Evolutionary conservation across 1,139 yeast species (phyloP).

Genomic region (Protomyces arabidopsidicola): DNA sequence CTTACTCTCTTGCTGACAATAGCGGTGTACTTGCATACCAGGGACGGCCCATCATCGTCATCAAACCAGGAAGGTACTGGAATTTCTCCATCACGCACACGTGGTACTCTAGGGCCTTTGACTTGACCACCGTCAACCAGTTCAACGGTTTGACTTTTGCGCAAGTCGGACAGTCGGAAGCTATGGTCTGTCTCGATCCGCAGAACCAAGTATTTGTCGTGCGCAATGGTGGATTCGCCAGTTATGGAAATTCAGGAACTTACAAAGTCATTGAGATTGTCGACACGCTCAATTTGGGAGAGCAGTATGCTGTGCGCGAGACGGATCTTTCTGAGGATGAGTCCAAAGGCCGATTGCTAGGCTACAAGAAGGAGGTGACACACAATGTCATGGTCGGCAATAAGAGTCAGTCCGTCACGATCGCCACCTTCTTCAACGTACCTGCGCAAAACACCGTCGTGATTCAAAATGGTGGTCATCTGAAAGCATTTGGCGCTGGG

Average conservation of each 20-base stretch:
- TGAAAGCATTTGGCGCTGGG: constrained; percentile 2
- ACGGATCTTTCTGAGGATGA: constrained; percentile 1
- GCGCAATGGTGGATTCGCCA: constrained; percentile 18
- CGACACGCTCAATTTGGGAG: constrained; percentile 18
- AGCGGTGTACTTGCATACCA: background rate
- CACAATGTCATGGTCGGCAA: constrained; percentile 10
- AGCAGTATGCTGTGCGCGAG: constrained; percentile 11
- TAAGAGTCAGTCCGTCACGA: background rate
- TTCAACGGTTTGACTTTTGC: constrained; percentile 20
- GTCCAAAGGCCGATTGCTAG: constrained; percentile 2
- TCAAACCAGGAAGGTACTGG: constrained; percentile 18
- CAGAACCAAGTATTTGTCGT: constrained; percentile 16
- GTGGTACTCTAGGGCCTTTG: constrained; percentile 4
- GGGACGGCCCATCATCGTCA: constrained; percentile 14
- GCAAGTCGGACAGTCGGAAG: constrained; percentile 22
- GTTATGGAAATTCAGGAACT: constrained; percentile 11
- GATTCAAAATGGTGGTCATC: constrained; percentile 8
- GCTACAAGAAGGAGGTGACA: constrained; percentile 19
- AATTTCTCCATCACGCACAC: constrained; percentile 6
- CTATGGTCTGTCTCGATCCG: constrained; percentile 19
- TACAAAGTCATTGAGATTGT: constrained; percentile 16
- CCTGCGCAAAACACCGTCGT: constrained; percentile 22
- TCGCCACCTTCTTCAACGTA: constrained; percentile 18
- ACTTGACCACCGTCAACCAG: constrained; percentile 7
- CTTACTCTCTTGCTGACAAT: background rate